phyloP scores from a whole-genome alignment of 352 stramenopile species.

The Thalassiosira allenii region DNA sequence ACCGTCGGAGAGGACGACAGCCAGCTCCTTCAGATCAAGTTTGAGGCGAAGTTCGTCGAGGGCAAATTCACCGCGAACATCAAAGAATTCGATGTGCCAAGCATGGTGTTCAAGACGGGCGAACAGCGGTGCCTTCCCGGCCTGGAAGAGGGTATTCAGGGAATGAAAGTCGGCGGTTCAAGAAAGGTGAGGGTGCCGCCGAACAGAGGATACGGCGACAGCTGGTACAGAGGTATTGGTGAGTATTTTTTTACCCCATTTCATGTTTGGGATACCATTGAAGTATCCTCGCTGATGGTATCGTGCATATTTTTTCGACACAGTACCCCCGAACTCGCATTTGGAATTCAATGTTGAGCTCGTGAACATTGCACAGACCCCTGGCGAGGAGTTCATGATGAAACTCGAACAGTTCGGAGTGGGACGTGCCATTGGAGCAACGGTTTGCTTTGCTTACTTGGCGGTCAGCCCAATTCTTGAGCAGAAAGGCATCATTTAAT shows the following conservation, averaged over 20 bases:
- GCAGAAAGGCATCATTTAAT: neutral
- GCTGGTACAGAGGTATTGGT: conserved; percentile 59
- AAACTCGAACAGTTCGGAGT: conserved; percentile 62
- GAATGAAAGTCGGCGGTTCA: conserved; percentile 90
- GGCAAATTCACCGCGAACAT: conserved; percentile 56
- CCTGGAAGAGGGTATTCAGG: conserved; percentile 89
- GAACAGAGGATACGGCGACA: conserved; percentile 72
- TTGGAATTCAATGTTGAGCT: conserved; percentile 77
- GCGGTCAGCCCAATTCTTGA: conserved; percentile 46
- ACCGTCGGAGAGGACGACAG: conserved; percentile 13
- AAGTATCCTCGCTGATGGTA: conserved; percentile 2
- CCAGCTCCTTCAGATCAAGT: conserved; percentile 59
- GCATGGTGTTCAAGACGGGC: conserved; percentile 63
- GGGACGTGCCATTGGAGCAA: conserved; percentile 37
- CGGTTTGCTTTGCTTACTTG: conserved; percentile 55
- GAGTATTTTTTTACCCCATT: neutral
- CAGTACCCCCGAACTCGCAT: conserved; percentile 70
- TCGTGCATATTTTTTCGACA: too few relatives aligned
- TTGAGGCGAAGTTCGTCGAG: conserved; percentile 44
- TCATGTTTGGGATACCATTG: neutral
- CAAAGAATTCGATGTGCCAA: conserved; percentile 45
- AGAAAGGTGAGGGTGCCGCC: conserved; percentile 87
- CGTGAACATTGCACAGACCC: conserved; percentile 51
- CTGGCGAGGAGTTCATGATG: conserved; percentile 59
- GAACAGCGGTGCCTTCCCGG: conserved; percentile 82